Percentiles rank a stretch among this genome's conserved stretches.
Conservation (phyloP, 2,329 filamentous ascomycete genomes). For the Neonectria punicea region DNA sequence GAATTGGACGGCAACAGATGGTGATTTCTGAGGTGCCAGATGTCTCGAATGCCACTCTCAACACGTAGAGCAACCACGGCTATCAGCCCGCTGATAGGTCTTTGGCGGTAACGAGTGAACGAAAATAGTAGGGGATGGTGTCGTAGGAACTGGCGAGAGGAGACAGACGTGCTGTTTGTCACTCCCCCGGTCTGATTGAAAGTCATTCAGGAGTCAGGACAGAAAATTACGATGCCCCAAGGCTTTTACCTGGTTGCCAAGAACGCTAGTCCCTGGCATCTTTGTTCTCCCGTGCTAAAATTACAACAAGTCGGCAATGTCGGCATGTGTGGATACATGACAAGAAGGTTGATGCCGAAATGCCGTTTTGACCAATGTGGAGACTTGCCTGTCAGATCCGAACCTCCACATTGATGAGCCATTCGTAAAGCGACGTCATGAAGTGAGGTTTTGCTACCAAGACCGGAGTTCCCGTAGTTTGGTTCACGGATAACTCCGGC, state of each 20-base stretch:
- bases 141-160: background rate
- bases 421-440: background rate
- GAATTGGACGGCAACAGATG: background rate
- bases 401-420: background rate
- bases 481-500: background rate
- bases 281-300: background rate
- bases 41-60: too few relatives aligned
- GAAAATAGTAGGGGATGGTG: background rate
- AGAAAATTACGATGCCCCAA: background rate
- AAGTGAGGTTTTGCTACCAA: background rate
- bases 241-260: background rate
- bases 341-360: conserved; percentile 7
- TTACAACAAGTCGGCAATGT: conserved; percentile 5
- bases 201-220: background rate
- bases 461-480: background rate
- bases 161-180: conserved; percentile 5
- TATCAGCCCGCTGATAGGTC: background rate
- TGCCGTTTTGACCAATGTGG: conserved; percentile 17
- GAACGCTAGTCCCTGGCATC: conserved; percentile 5
- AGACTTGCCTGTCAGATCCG: background rate
- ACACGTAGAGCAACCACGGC: too few relatives aligned
- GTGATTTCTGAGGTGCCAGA: background rate
- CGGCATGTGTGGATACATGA: conserved; percentile 8
- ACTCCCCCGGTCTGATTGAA: conserved; percentile 14
- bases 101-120: background rate